These are phyloP conservation scores for Syzygium syzygioides DNA, from an alignment of 441 rosid species.

Conservation along the genomic window DNA sequence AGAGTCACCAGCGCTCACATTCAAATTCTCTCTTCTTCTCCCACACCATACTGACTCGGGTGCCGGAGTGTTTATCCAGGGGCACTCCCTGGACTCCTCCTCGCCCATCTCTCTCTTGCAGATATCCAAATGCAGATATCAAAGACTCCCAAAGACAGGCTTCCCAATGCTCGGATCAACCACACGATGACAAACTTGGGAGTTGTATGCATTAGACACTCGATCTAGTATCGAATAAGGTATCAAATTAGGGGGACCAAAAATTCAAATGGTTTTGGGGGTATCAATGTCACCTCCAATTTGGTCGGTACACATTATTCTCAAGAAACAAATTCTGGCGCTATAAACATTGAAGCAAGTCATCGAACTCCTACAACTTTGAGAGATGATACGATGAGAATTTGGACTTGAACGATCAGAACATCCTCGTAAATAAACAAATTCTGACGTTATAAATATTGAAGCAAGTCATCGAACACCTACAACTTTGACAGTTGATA, in stretches of 20 bases:
- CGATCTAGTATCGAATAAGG: not conserved
- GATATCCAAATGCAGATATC: not conserved
- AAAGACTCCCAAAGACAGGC: accelerated
- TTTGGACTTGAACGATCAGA: not conserved
- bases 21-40: not conserved
- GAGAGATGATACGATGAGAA: not conserved
- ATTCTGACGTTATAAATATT: no score
- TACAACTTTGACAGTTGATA: not conserved
- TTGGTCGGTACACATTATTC: not conserved
- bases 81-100: not conserved
- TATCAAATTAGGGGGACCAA: not conserved
- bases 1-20: not conserved
- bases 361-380: not conserved
- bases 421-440: not conserved
- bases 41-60: not conserved
- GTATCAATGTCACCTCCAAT: not conserved
- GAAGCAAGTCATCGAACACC: not conserved
- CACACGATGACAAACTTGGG: not conserved
- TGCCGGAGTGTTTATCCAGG: not conserved
- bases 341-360: not conserved
- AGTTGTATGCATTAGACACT: not conserved
- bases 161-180: not conserved
- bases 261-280: not conserved
- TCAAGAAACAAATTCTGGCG: not conserved
- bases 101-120: not conserved